Evolutionary conservation across 116 monocot genomes (phyloP), one percentile per base, ranked within the genome.

Genomic region (Cymodocea nodosa): DNA sequence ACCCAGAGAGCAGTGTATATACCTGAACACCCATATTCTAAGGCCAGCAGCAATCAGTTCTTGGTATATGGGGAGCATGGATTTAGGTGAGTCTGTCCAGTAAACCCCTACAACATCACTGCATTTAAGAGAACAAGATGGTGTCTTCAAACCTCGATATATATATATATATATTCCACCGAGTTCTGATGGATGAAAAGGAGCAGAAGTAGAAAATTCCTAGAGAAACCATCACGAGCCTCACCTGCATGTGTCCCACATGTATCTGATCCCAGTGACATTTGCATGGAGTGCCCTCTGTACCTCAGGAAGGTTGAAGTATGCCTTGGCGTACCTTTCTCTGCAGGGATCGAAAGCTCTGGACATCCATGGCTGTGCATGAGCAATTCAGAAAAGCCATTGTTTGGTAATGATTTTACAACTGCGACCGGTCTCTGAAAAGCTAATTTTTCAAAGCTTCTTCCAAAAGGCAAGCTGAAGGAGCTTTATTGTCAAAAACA

Each of bases 21-120:
- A 97, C 97, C 97, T 97, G 85, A 80, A 97, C 2, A 97, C 88
- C 97, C 97, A 97, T 60, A 97, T 88, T 59, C 68, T 81, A 13
- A 88, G 54, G 4, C 91, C 97, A 76, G 79, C 97, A 50, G 72
- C 78, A 51, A 91, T 85, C 62, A 97, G 85, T 67, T 86, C 88
- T 75, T 68, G 79, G 62, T 91, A 88, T 54, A 97, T 97, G 57
- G 91, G 92, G 64, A 97, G 88, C 88, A 97, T 84, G 30, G 91
- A 85, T 60, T 65, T 79, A 5, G 97, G 91, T 4, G 85, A 85
- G 79, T 97, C 92, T 39, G 54, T 58, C 95, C 95, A 97, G 54
- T 85, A 64, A 3, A 63, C 44, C 13, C 65, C 58, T 35, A 95
- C 36, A 44, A 51, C 62, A 66, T 95, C 74, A 68, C 95, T 90